These are phyloP conservation scores for Mesembryanthemum crystallinum DNA, from an alignment of 148 eudicot genomes.

Conservation along the genomic window DNA sequence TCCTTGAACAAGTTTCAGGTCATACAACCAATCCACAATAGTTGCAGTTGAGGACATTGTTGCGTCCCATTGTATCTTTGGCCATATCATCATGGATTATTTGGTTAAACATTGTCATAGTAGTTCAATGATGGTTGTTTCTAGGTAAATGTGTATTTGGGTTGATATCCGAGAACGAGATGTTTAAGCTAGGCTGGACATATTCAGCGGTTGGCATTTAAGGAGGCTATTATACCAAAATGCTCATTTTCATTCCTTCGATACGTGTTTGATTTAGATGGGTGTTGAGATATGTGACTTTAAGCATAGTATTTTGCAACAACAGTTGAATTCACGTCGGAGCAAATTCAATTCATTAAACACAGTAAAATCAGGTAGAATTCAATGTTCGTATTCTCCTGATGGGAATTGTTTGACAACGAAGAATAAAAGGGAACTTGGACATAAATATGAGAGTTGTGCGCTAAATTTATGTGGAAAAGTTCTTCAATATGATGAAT, in stretches of 20 bases:
- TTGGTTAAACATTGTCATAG: neutral
- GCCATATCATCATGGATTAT: conserved; percentile 1
- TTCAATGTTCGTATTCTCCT: too few relatives aligned
- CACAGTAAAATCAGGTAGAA: too few relatives aligned
- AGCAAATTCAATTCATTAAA: too few relatives aligned
- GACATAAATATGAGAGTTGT: too few relatives aligned
- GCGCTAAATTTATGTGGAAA: too few relatives aligned
- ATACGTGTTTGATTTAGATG: neutral
- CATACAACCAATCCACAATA: neutral
- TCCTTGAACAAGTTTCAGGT: neutral
- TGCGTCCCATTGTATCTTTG: neutral
- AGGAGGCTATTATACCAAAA: neutral
- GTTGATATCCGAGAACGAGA: neutral
- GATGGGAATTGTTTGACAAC: too few relatives aligned
- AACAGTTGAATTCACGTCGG: too few relatives aligned
- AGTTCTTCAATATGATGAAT: too few relatives aligned
- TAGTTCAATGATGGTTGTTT: neutral
- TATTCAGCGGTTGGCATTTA: neutral
- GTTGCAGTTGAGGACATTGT: neutral
- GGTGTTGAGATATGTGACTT: too few relatives aligned
- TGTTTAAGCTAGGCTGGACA: neutral
- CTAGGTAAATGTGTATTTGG: neutral
- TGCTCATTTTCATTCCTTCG: neutral
- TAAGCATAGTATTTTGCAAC: too few relatives aligned
- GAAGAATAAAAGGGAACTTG: too few relatives aligned